Conservation (phyloP, 2,329 filamentous ascomycete species). For the Diaporthe citri region DNA sequence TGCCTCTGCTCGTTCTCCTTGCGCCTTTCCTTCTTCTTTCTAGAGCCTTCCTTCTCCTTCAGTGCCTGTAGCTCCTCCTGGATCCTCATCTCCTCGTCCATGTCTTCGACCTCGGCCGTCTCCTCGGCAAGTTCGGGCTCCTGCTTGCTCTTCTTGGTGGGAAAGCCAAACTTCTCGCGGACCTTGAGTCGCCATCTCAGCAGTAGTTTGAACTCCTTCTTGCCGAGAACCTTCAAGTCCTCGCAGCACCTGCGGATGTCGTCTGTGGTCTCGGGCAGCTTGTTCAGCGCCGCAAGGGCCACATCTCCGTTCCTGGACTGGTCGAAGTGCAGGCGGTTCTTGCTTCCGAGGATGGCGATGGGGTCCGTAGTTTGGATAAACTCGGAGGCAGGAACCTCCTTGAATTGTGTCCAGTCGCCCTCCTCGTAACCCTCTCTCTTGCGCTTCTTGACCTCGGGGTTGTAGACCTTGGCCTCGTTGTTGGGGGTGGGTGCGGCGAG, state of each 20-base stretch:
- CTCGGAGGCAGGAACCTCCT: constrained; percentile 87
- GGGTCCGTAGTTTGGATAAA: constrained; percentile 96
- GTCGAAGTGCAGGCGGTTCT: constrained; percentile 87
- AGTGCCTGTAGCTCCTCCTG: constrained; percentile 88
- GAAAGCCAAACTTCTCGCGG: constrained; percentile 89
- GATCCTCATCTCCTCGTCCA: constrained; percentile 94
- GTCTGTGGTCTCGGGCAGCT: constrained; percentile 86
- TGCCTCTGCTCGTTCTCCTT: constrained; percentile 95
- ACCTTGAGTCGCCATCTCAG: constrained; percentile 91
- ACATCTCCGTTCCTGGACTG: constrained; percentile 87
- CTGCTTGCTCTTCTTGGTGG: constrained; percentile 75
- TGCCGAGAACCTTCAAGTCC: constrained; percentile 90
- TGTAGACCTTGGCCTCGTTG: constrained; percentile 98
- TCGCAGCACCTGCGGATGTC: constrained; percentile 84
- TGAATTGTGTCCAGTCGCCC: constrained; percentile 92
- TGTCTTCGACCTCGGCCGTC: constrained; percentile 84
- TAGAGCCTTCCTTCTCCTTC: constrained; percentile 81
- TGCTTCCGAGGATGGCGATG: constrained; percentile 87
- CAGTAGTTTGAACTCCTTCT: constrained; percentile 93
- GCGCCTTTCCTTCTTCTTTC: constrained; percentile 85
- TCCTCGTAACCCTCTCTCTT: constrained; percentile 99
- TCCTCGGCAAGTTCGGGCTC: constrained; percentile 69
- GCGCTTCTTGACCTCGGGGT: constrained; percentile 96
- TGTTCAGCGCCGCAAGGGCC: constrained; percentile 85
- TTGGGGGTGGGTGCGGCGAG: constrained; percentile 88